These are phyloP conservation scores for Chaetomiaceae sp. DNA, from an alignment of 2,329 filamentous ascomycete genomes.

Conservation along the genomic window DNA sequence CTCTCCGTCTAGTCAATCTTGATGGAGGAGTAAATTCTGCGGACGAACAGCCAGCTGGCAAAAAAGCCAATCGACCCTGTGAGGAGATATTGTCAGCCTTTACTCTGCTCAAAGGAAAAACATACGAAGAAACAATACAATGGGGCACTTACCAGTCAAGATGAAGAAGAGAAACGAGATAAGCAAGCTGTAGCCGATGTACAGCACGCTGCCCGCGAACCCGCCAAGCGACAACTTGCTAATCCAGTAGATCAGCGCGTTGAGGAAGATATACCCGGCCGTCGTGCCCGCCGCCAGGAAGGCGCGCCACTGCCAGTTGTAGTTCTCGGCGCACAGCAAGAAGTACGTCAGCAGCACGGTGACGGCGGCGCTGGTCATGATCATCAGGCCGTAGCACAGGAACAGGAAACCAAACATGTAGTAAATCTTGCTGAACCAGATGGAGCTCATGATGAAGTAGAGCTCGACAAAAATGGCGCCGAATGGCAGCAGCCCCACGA, in stretches of 20 bases:
- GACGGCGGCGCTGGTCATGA: conserved; percentile 86
- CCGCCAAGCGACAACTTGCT: conserved; percentile 82
- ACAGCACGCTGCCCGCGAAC: conserved; percentile 80
- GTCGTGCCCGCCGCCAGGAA: conserved; percentile 90
- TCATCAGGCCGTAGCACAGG: conserved; percentile 95
- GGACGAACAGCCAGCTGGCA: conserved; percentile 87
- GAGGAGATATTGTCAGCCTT: conserved; percentile 1
- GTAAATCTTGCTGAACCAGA: conserved; percentile 98
- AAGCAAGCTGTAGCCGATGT: conserved; percentile 85
- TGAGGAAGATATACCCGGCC: conserved; percentile 84
- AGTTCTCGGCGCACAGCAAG: conserved; percentile 90
- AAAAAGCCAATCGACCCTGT: conserved; percentile 92
- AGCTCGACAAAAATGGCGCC: conserved; percentile 97
- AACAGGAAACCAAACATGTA: conserved; percentile 99
- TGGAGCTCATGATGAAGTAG: conserved; percentile 98
- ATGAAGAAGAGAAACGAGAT: conserved; percentile 91
- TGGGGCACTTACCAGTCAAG: conserved; percentile 69
- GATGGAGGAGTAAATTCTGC: conserved; percentile 93
- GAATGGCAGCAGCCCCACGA: conserved; percentile 90
- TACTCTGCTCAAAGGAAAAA: not conserved
- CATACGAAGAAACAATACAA: not conserved
- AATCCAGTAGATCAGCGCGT: conserved; percentile 85
- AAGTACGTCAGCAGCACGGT: conserved; percentile 96
- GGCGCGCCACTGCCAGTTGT: conserved; percentile 97
- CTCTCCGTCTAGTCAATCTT: conserved; percentile 75